Conservation (phyloP, 768 basidiomycete species). For the Agaricus subrufescens region DNA sequence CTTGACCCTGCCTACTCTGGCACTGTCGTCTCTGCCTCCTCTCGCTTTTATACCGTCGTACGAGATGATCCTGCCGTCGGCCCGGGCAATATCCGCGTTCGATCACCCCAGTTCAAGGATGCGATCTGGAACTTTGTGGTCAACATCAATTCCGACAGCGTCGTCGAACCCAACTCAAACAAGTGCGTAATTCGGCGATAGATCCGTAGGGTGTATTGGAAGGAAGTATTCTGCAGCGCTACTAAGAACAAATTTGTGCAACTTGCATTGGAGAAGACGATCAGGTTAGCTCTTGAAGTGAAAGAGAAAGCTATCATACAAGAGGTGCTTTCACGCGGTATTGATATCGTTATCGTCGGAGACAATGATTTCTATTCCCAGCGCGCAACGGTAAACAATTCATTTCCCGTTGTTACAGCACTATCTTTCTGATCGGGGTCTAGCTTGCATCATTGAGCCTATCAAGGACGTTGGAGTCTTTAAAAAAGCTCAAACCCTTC, state of each 20-base stretch:
- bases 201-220: conserved; percentile 3
- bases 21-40: conserved; percentile 86
- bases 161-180: conserved; percentile 27
- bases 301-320: conserved; percentile 39
- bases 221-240: conserved; percentile 22
- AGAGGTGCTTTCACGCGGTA: conserved; percentile 41
- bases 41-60: conserved; percentile 87
- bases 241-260: conserved; percentile 91
- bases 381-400: conserved; percentile 60
- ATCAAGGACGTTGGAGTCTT: conserved; percentile 57
- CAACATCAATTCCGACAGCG: conserved; percentile 29
- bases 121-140: conserved; percentile 75
- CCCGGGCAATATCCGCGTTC: conserved; percentile 56
- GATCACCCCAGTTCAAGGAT: conserved; percentile 87
- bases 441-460: conserved; percentile 64
- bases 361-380: conserved; percentile 99
- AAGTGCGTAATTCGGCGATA: conserved; percentile 31
- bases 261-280: conserved; percentile 76
- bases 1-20: conserved; percentile 86
- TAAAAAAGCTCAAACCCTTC: conserved; percentile 75
- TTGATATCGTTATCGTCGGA: conserved; percentile 81
- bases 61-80: conserved; percentile 27
- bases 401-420: neutral
- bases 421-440: conserved; percentile 6
- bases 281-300: conserved; percentile 63